phyloP scores from a whole-genome alignment of 2,329 filamentous ascomycete genomes.

The Fusarium aywerte region DNA sequence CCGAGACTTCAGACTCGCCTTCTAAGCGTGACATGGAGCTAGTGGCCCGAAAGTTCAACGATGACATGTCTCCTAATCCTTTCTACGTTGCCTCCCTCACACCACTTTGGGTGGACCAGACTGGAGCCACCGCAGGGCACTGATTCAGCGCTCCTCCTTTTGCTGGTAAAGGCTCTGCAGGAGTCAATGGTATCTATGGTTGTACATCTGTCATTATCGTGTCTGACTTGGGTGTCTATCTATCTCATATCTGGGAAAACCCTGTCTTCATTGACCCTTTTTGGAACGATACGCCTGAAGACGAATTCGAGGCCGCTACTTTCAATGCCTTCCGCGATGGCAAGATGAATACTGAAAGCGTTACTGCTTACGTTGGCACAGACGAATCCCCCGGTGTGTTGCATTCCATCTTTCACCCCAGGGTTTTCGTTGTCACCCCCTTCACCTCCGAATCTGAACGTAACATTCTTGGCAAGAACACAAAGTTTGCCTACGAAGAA shows the following conservation, averaged over 20 bases:
- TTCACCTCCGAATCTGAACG: too few species aligned
- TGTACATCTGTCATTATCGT: slow-evolving; percentile 38
- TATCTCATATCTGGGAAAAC: slow-evolving; percentile 42
- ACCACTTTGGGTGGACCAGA: slow-evolving; percentile 28
- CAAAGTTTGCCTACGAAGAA: too few species aligned
- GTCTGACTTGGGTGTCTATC: slow-evolving; percentile 30
- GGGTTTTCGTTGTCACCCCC: slow-evolving; percentile 33
- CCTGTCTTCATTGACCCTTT: too few species aligned
- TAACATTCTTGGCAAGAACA: too few species aligned
- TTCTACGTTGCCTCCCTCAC: slow-evolving; percentile 15
- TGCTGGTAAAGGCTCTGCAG: slow-evolving; percentile 9
- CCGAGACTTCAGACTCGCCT: neutral
- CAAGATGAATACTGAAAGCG: neutral
- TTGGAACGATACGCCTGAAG: too few species aligned
- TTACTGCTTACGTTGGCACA: slow-evolving; percentile 15
- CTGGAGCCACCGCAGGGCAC: slow-evolving; percentile 13
- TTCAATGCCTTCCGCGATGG: slow-evolving; percentile 29
- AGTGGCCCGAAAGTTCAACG: neutral
- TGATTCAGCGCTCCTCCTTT: slow-evolving; percentile 12
- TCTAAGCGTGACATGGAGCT: too few species aligned
- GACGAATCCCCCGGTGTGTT: slow-evolving; percentile 12
- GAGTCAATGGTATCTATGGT: slow-evolving; percentile 40
- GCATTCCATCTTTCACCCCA: slow-evolving; percentile 24
- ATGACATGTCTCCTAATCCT: slow-evolving; percentile 23
- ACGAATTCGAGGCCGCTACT: too few species aligned